Base-by-base conservation (phyloP, 352 stramenopile genomes). In the Pythium periplocum region DNA sequence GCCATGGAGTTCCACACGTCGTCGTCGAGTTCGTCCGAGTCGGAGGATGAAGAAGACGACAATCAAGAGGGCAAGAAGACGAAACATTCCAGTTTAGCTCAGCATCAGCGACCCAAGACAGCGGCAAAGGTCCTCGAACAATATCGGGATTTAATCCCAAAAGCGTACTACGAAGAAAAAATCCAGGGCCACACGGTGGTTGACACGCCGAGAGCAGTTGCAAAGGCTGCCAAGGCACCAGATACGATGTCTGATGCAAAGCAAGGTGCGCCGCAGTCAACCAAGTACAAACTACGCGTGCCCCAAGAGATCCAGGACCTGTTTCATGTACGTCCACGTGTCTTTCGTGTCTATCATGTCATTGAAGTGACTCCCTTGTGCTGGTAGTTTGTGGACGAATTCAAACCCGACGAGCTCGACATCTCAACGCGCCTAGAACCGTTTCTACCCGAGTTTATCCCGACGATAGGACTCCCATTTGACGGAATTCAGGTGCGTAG, bases 391-490 rank as follows among this genome's bases (percentile, higher is more conserved):
- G 81, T 93, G 46, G 73, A 85, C 12, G 69, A 63, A 0, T 98
- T 96, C 65, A 86, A 81, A 26, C 87, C 93, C 3, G 87, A 97
- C 45, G 73, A 91, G 4, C 58, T 96, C 5, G 90, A 98, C 4
- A 80, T 98, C 38, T 75, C 87, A 34, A 96, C 86, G n/a, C 69
- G 71, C 39, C 66, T 98, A 5, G 88, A 97, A 63, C 93, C 87
- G 17, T 98, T 98, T 51, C 72, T 98, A 8, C 95, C 95, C 1
- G 86, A 96, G 30, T 98, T 91, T 56, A 90, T 97, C 17, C 95
- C 95, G 3, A 54, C 64, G 0, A 75, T 88, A 6, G 81, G 81
- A 3, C 31, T 82, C 0, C 81, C 81, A 0, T 92, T 86, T 46
- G 78, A 90, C 39, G 78, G 75, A 34, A 80, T 87, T n/a, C 67